Base-by-base conservation (phyloP, 345 rosid genomes). In the Heritiera fomes region DNA sequence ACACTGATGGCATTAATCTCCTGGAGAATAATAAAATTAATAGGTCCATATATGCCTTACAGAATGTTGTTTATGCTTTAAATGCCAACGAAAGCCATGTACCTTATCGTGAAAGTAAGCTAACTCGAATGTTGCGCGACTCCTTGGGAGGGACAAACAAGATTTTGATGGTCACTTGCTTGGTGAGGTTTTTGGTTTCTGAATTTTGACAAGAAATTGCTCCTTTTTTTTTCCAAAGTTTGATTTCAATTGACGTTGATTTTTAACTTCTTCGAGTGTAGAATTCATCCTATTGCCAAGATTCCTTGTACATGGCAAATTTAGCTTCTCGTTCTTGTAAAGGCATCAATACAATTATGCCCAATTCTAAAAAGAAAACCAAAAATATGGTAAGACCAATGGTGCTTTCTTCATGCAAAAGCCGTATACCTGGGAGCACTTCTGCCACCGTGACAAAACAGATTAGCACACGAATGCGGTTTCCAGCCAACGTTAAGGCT, bases 51-150 rank as follows among this genome's bases (percentile, higher is more conserved):
- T 81, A 92, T 85, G 92, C 97, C 23, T 77, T 94, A 45, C 91
- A 88, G 52, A 91, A 91, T 73, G 98, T 94, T 68, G 62, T 91
- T 71, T 86, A 77, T 76, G 90, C 98, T 60, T 81, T 94, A 72
- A 91, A 81, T 72, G 87, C 89, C 52, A 89, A 88, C 73, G 94
- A 89, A 69, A 76, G 77, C 23, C 92, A 88, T 73, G 88, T 94
- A 47, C 97, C 95, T 30, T 94, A 90, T 80, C 89, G 97, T 34
- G 97, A 91, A 84, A 94, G 92, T 80, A 91, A 87, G 82, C 87
- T 94, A 45, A 90, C 94, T 50, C 91, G 84, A 63, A 82, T 94
- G 91, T 78, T 92, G 85, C 89, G 88, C 75, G 93, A 91, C 72
- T 94, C 95, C 23, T 78, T 94, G 15, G 86, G 88, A 81, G 87